Evolutionary conservation across 2,329 filamentous ascomycete genomes (phyloP), one percentile per base, ranked within the genome.

Genomic region (Fusarium sp.): DNA sequence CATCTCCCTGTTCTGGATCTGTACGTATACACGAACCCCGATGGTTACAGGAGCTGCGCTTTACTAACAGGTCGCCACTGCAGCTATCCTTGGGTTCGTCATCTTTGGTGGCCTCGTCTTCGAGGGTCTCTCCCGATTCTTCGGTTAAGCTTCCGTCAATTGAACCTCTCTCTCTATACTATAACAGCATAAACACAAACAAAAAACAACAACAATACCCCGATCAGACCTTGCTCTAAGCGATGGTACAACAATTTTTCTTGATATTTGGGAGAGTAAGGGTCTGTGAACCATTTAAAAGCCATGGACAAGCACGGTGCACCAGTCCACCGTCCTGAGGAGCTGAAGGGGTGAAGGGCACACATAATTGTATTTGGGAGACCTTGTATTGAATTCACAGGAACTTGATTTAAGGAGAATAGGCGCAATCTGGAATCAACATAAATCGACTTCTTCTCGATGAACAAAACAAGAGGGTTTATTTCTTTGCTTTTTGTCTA

Each of bases 1-100:
- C 74, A 88, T 93, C 79, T 91, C 90, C 36, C 85, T 88, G n/a
- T 79, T 91, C 73, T 91, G 89, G 89, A 82, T 93, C 39, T 84
- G 91, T 92, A 85, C 73, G 85, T 83, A 24, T 36, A 58, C 24
- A 20, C 10, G 14, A 51, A 36, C 24, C 17, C 13, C 26, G 8
- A 42, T 30, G 24, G 26, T 24, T 22, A 22, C 22, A 51, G 18
- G 52, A 48, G 12, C 12, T 52, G n/a, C 20, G 24, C 20, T n/a
- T 32, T 44, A 42, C 65, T 77, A 58, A 78, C 52, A 32, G 3
- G 1, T n/a, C 18, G 17, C 20, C 26, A 50, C 14, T 59, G 2
- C 56, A 91, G 89, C 78, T 34, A 68, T 91, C 51, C 87, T 91
- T 74, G 89, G 80, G 41, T 91, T 91, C 79, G 83, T 91, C 78